A percentile compares a stretch with the other conserved stretches of the same genome.
Conservation (phyloP, 768 basidiomycete species). For the Hericium coralloides region DNA sequence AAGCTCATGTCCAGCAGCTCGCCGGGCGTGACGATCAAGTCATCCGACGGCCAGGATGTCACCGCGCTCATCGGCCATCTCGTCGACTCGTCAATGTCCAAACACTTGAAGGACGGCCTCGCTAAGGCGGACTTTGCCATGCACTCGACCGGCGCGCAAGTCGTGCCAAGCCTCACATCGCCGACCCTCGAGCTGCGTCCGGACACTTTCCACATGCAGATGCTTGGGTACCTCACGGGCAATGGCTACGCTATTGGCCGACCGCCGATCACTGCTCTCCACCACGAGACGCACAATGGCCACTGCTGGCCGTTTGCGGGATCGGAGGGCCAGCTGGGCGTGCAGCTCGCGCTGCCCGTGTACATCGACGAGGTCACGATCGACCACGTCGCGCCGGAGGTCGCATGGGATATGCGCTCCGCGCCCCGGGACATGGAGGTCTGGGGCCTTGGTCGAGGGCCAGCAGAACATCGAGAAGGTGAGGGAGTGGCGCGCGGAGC, state of each 20-base stretch:
- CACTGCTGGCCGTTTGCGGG: slow-evolving; percentile 93
- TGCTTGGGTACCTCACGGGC: slow-evolving; percentile 53
- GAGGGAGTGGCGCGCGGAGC: slow-evolving; percentile 36
- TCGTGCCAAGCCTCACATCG: slow-evolving; percentile 79
- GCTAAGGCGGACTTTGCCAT: slow-evolving; percentile 82
- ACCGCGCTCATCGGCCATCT: slow-evolving; percentile 63
- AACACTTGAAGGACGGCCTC: slow-evolving; percentile 68
- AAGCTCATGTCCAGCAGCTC: slow-evolving; percentile 39
- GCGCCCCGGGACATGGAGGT: slow-evolving; percentile 86
- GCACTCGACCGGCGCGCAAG: slow-evolving; percentile 69
- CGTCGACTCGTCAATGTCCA: slow-evolving; percentile 67
- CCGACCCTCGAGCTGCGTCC: slow-evolving; percentile 65
- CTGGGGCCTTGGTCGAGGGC: slow-evolving; percentile 87
- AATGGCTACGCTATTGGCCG: slow-evolving; percentile 56
- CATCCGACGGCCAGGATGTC: slow-evolving; percentile 65
- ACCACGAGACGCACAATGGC: slow-evolving; percentile 75
- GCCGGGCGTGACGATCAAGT: slow-evolving; percentile 49
- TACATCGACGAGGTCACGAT: slow-evolving; percentile 63
- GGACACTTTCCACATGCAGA: slow-evolving; percentile 33
- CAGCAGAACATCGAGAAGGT: slow-evolving; percentile 58
- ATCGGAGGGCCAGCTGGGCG: slow-evolving; percentile 69
- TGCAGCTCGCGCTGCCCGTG: slow-evolving; percentile 59
- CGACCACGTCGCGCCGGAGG: slow-evolving; percentile 80
- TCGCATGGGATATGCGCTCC: slow-evolving; percentile 71
- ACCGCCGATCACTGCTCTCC: slow-evolving; percentile 80